Evolutionary conservation across 257 asterid genomes (phyloP), one percentile per base, ranked within the genome.

Genomic region (Pogostemon cablin): DNA sequence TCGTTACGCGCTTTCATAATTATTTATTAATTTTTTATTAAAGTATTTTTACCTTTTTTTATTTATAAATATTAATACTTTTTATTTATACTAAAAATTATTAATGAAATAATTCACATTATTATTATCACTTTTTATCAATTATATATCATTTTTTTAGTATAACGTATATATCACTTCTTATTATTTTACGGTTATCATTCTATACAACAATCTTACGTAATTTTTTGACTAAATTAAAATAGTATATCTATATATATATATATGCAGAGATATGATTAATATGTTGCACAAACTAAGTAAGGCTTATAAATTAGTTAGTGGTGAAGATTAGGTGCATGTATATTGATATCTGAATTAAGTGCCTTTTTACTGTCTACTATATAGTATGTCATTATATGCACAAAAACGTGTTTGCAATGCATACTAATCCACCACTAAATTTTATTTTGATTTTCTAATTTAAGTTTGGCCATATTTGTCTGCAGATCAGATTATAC

Each of bases 401-500:
- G 69, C 75, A 72, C 55, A 72, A 72, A 79, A 75, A 64, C 72
- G 71, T 54, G 58, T 66, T 76, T 61, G 74, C 68, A 61, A 73
- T 77, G 49, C 74, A 72, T 62, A 54, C 7, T 54, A 54, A 54
- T 72, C 83, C 84, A 73, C 79, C 78, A 69, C 81, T 43, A 70
- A 39, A 39, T 34, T 47, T 50, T 55, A 20, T 66, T 58, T 71
- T 52, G 50, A 6, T 55, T 56, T 43, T 65, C 63, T 10, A 11
- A 9, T 20, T 34, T 9, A 39, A 69, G 57, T 55, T 65, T 74
- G 77, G 76, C 64, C 74, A 72, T 68, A 66, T 69, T 72, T 67
- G 63, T 62, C 38, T 57, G 54, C 12, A 61, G 62, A 76, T 69
- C 58, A 76, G 61, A 84, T 62, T 58, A 46, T 58, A 4, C 38